A percentile compares a stretch with the other conserved stretches of the same genome.
Evolutionary conservation across 75 land plant species (phyloP).

Genomic region (Sequoia sempervirens): DNA sequence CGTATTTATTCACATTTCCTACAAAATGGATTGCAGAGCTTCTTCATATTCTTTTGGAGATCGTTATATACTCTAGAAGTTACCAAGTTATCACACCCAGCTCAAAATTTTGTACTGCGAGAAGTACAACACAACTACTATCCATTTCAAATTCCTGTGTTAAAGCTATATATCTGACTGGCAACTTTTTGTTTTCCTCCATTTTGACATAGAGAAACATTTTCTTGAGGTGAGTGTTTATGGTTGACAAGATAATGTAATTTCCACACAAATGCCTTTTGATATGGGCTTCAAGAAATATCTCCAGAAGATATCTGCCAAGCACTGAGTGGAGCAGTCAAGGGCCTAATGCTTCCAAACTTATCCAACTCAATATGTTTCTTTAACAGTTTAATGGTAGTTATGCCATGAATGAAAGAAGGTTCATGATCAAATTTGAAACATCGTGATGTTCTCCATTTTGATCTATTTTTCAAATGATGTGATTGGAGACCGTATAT

Average conservation of each 20-base stretch:
- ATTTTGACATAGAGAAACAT: neutral
- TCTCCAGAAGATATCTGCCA: neutral
- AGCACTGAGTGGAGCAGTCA: neutral
- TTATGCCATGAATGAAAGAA: neutral
- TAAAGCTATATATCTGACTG: neutral
- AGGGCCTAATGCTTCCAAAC: neutral
- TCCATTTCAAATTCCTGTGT: neutral
- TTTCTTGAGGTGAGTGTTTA: neutral
- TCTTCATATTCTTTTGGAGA: neutral
- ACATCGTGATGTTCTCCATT: neutral
- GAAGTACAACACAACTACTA: neutral
- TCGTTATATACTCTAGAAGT: neutral
- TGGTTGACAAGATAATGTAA: neutral
- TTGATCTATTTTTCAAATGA: neutral
- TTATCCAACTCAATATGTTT: neutral
- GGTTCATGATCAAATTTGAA: neutral
- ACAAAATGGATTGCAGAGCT: neutral
- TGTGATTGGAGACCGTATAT: neutral
- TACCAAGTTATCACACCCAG: neutral
- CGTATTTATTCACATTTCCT: neutral
- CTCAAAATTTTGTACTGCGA: constrained; percentile 1
- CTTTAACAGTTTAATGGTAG: neutral
- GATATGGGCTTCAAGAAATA: neutral
- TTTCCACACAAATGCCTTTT: neutral
- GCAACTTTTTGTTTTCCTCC: neutral